phyloP scores from a whole-genome alignment of 805 yeast genomes.

The Jamesozyma spencerorum region DNA sequence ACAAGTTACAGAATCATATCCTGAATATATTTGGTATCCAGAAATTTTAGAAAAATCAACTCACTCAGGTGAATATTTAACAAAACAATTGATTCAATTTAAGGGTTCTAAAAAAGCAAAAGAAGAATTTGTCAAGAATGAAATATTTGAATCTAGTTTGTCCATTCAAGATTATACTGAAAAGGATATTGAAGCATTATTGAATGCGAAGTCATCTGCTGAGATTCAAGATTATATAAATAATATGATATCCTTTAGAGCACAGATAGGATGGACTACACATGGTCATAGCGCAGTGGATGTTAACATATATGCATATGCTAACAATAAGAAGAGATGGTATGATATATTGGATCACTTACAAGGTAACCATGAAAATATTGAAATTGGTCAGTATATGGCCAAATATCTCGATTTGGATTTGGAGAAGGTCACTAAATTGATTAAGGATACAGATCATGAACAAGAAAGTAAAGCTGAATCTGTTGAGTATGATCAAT shows the following conservation, averaged over 20 bases:
- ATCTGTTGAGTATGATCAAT: slow-evolving; percentile 9
- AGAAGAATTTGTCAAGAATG: slow-evolving; percentile 38
- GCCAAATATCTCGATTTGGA: slow-evolving; percentile 41
- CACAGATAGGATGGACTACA: slow-evolving; percentile 93
- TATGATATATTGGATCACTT: slow-evolving; percentile 37
- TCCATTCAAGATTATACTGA: slow-evolving; percentile 52
- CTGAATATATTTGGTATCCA: slow-evolving; percentile 86
- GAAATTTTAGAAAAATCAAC: slow-evolving; percentile 58
- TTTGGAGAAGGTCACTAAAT: slow-evolving; percentile 40
- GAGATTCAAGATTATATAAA: slow-evolving; percentile 42
- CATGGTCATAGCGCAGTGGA: slow-evolving; percentile 96
- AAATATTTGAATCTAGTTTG: slow-evolving; percentile 52
- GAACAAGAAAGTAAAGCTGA: slow-evolving; percentile 1
- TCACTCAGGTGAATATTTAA: slow-evolving; percentile 70
- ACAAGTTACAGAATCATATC: slow-evolving; percentile 60
- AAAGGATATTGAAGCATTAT: slow-evolving; percentile 41
- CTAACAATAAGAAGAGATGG: slow-evolving; percentile 44
- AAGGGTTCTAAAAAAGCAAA: slow-evolving; percentile 21
- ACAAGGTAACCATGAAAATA: slow-evolving; percentile 80
- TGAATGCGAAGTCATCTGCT: slow-evolving; percentile 24
- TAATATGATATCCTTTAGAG: slow-evolving; percentile 66
- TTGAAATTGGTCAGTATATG: slow-evolving; percentile 72
- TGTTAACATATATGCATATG: slow-evolving; percentile 79
- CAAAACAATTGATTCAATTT: slow-evolving; percentile 34
- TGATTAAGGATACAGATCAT: slow-evolving; percentile 43